These are phyloP conservation scores for Dendrobium officinale DNA, from an alignment of 106 monocot species.

Conservation along the genomic window DNA sequence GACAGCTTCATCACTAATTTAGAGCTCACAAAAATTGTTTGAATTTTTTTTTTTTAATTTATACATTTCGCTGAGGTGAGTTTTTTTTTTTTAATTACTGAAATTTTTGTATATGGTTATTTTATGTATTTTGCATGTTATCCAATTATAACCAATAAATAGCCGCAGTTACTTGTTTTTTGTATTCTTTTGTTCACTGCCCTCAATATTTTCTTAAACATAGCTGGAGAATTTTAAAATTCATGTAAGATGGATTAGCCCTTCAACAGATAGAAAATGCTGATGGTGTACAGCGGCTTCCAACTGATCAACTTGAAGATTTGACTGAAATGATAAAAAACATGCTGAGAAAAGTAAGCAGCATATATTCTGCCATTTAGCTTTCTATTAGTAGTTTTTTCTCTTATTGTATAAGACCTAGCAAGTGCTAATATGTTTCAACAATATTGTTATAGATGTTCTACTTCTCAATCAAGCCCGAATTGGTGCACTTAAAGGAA, in stretches of 20 bases:
- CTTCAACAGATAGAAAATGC: constrained; percentile 25
- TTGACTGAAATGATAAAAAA: constrained; percentile 61
- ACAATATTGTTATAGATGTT: constrained; percentile 45
- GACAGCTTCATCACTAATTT: background rate
- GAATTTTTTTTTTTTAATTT: background rate
- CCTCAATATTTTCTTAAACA: constrained; percentile 8
- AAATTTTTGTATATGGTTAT: constrained; percentile 4
- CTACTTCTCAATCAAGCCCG: constrained; percentile 87
- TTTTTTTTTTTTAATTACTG: background rate
- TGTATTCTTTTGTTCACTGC: background rate
- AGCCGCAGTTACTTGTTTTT: background rate
- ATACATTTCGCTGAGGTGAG: background rate
- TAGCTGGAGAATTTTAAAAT: background rate
- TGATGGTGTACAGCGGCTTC: constrained; percentile 20
- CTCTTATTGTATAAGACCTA: constrained; percentile 1
- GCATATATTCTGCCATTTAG: constrained; percentile 6
- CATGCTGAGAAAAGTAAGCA: constrained; percentile 71
- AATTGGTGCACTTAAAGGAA: constrained; percentile 50
- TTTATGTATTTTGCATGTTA: background rate
- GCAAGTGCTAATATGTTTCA: constrained; percentile 6
- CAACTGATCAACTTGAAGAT: constrained; percentile 39
- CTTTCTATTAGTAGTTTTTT: background rate
- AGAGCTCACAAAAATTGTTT: background rate
- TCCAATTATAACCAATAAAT: no score
- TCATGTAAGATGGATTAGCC: background rate